A percentile compares a stretch with the other conserved stretches of the same genome.
Evolutionary conservation across 805 yeast genomes (phyloP).

Genomic region (Saccharomycopsis amapae): DNA sequence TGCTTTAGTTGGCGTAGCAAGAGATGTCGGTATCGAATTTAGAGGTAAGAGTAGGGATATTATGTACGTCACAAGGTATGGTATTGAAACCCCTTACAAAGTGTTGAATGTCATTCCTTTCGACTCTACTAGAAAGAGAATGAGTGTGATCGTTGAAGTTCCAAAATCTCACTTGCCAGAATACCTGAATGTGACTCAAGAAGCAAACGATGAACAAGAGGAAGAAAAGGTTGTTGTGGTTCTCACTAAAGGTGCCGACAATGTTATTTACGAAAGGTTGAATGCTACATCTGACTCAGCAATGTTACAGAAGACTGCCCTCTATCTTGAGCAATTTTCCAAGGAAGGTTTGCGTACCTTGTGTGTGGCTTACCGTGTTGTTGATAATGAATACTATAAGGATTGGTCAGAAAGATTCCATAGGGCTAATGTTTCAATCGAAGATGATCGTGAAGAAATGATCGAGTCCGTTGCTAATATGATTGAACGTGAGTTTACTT

Average conservation of each 20-base stretch:
- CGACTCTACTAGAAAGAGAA: slow-evolving; percentile 66
- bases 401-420: slow-evolving; percentile 52
- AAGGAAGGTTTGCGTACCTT: slow-evolving; percentile 74
- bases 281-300: slow-evolving; percentile 33
- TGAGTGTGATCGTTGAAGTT: slow-evolving; percentile 60
- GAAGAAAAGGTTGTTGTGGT: slow-evolving; percentile 42
- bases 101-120: slow-evolving; percentile 55
- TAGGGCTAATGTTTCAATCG: slow-evolving; percentile 49
- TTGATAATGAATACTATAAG: slow-evolving; percentile 39
- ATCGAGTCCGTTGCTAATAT: slow-evolving; percentile 50
- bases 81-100: slow-evolving; percentile 38
- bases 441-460: slow-evolving; percentile 49
- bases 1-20: slow-evolving; percentile 69
- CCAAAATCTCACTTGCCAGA: slow-evolving; percentile 27
- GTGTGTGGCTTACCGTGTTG: slow-evolving; percentile 53
- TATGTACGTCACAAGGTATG: slow-evolving; percentile 38
- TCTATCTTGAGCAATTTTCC: slow-evolving; percentile 61
- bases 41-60: slow-evolving; percentile 45
- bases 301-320: slow-evolving; percentile 48
- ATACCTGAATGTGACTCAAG: neutral
- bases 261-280: slow-evolving; percentile 49
- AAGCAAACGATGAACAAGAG: slow-evolving; percentile 3
- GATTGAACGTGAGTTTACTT: slow-evolving; percentile 47
- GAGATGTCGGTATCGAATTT: slow-evolving; percentile 64
- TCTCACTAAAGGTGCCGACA: slow-evolving; percentile 68